Evolutionary conservation across 768 basidiomycete species (phyloP), one percentile per base, ranked within the genome.

Genomic region (Podaxis sp.): DNA sequence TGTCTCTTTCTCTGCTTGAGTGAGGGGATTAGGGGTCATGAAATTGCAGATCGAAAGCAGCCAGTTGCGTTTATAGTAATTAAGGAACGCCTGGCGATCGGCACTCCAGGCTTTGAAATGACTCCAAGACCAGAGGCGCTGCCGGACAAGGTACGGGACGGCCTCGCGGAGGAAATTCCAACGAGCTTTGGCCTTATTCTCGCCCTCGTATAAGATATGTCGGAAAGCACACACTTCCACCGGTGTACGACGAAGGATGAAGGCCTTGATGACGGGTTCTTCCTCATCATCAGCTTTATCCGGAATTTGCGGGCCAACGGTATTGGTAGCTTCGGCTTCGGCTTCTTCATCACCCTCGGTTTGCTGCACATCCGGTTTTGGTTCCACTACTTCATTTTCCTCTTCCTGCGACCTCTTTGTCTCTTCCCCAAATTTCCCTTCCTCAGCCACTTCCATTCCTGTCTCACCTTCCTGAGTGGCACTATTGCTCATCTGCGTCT

Each of bases 81-180:
- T 72, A 2, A 77, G 72, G 49, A 73, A 76, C 20, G 70, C 61
- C 55, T 70, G 74, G 22, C 76, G 65, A 49, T 75, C 75, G 11
- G 60, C 55, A 56, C 72, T 74, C 54, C 73, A 65, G 4, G 70
- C 67, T 59, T 74, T 69, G 53, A 54, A 56, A 20, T 54, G 46
- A n/a, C 36, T 48, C 36, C 46, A 57, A 2, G 65, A 63, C 44
- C 46, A 58, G 5, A 57, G 15, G 6, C 30, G n/a, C 4, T 48
- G 60, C 5, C 58, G 64, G 33, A 66, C 59, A 17, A 56, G 53
- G 28, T 60, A 44, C 8, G 41, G 40, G 12, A 66, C 60, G 3
- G 59, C 57, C 26, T 66, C 58, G 17, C 36, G 28, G 4, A 65
- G 65, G 40, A 60, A 66, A 6, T 36, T 52, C 66, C 66, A 67